Conservation (phyloP, 345 rosid species). For the Eutrema heterophyllum region DNA sequence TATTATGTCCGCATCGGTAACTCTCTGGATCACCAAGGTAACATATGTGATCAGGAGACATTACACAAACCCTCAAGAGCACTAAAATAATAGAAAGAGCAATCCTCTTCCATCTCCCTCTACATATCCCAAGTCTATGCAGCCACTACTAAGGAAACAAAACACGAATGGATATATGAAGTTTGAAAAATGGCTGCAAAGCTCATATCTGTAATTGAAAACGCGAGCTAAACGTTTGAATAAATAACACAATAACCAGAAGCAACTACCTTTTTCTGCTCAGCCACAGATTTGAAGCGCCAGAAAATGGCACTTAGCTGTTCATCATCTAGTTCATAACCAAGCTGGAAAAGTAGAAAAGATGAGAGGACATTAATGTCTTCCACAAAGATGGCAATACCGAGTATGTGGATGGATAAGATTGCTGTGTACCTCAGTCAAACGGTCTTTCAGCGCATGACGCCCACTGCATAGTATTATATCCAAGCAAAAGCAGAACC, state of each 20-base stretch:
- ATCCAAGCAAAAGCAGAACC: slow-evolving; percentile 9
- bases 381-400: neutral
- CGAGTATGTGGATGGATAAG: neutral
- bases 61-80: slow-evolving; percentile 6
- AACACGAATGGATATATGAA: neutral
- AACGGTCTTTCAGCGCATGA: slow-evolving; percentile 75
- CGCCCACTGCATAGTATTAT: slow-evolving; percentile 65
- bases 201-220: neutral
- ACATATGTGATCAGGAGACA: slow-evolving; percentile 11
- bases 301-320: slow-evolving; percentile 73
- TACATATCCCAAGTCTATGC: neutral
- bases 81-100: neutral
- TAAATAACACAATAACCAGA: neutral
- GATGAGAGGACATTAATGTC: slow-evolving; percentile 19
- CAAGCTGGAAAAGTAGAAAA: slow-evolving; percentile 54
- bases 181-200: neutral
- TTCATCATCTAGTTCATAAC: slow-evolving; percentile 69
- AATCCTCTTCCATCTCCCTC: neutral
- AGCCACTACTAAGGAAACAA: neutral
- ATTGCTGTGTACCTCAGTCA: slow-evolving; percentile 56
- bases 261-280: slow-evolving; percentile 70
- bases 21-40: slow-evolving; percentile 48
- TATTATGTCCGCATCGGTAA: slow-evolving; percentile 84
- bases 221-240: neutral
- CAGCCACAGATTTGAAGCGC: slow-evolving; percentile 90